These are phyloP conservation scores for Coemansia sp. DNA, from an alignment of 192 early-diverging fungal species.

Conservation along the genomic window DNA sequence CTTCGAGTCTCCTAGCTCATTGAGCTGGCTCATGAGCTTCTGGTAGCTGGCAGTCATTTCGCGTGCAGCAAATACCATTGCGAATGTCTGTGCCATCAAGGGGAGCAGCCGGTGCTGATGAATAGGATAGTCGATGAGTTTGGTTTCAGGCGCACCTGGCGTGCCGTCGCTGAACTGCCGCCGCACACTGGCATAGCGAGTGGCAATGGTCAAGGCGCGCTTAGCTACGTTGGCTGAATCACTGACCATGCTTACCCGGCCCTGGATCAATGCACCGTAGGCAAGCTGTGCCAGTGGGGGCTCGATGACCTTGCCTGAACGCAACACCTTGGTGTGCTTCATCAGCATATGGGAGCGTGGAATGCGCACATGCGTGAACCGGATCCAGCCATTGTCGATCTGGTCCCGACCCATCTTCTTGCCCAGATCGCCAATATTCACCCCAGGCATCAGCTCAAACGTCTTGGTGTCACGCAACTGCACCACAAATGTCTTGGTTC, in stretches of 20 bases:
- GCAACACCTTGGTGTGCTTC: conserved; percentile 88
- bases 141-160: conserved; percentile 71
- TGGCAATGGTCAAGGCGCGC: conserved; percentile 87
- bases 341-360: conserved; percentile 89
- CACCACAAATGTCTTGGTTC: conserved; percentile 86
- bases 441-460: conserved; percentile 76
- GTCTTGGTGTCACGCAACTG: conserved; percentile 79
- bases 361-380: conserved; percentile 88
- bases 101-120: conserved; percentile 94
- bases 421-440: conserved; percentile 89
- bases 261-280: conserved; percentile 84
- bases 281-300: conserved; percentile 80
- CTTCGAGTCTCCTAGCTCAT: conserved; percentile 63
- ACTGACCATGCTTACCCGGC: conserved; percentile 77
- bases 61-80: conserved; percentile 85
- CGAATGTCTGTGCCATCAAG: conserved; percentile 83
- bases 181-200: conserved; percentile 87
- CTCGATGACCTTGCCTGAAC: conserved; percentile 74
- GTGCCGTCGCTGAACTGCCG: conserved; percentile 77
- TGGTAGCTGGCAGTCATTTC: conserved; percentile 79
- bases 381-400: conserved; percentile 92
- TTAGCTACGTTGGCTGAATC: conserved; percentile 85
- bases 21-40: conserved; percentile 72
- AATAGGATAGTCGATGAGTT: conserved; percentile 89
- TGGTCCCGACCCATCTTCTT: conserved; percentile 92